Evolutionary conservation across 2,329 filamentous ascomycete species (phyloP).

Genomic region (Diaporthe destruens): DNA sequence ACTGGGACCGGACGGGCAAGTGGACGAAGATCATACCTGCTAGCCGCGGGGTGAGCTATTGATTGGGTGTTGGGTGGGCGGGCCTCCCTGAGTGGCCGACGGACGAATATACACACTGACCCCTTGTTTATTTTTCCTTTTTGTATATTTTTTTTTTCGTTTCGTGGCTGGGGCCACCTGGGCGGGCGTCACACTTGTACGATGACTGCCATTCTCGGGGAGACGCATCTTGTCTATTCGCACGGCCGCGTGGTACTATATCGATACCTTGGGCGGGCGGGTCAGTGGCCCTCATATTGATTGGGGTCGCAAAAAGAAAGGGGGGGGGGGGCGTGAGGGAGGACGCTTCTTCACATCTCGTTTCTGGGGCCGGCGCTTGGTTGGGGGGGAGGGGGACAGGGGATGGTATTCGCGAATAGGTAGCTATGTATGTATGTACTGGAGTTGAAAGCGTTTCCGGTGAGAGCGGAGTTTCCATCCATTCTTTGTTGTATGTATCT

Average conservation of each 20-base stretch:
- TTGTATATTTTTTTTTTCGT: neutral
- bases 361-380: slow-evolving; percentile 27
- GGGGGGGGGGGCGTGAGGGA: too few relatives aligned
- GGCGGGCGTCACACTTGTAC: neutral
- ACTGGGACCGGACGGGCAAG: slow-evolving; percentile 30
- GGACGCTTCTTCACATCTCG: neutral
- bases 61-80: neutral
- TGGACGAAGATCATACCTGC: slow-evolving; percentile 2
- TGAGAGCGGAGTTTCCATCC: neutral
- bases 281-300: neutral
- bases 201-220: neutral
- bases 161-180: neutral
- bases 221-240: neutral
- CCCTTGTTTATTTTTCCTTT: neutral
- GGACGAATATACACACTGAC: too few relatives aligned
- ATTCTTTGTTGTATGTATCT: neutral
- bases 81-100: neutral
- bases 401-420: neutral
- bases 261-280: neutral
- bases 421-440: neutral
- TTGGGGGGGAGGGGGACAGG: neutral
- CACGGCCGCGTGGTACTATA: neutral
- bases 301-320: neutral
- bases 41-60: slow-evolving; percentile 25
- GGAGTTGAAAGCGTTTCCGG: slow-evolving; percentile 15